These are phyloP conservation scores for Bolboschoenus planiculmis DNA, from an alignment of 176 grass and related monocot genomes.

Conservation along the genomic window DNA sequence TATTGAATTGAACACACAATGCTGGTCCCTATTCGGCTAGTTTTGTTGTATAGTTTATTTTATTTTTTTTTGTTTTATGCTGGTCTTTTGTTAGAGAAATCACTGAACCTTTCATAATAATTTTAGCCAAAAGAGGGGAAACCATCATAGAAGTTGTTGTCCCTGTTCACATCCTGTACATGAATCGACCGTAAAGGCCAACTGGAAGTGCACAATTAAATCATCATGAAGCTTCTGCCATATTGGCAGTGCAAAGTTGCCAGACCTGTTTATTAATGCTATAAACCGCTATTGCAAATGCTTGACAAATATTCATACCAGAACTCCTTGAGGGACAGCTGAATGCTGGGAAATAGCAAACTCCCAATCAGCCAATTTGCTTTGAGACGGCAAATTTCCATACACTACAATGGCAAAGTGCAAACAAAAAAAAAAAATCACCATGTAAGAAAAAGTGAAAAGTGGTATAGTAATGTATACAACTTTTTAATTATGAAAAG, in stretches of 20 bases:
- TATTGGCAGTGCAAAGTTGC: neutral
- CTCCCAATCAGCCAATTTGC: constrained; percentile 69
- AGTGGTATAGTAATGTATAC: neutral
- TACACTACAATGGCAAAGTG: constrained; percentile 42
- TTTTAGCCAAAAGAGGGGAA: neutral
- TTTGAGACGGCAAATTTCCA: constrained; percentile 78
- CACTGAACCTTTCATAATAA: neutral
- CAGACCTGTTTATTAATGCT: neutral
- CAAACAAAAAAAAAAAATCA: neutral
- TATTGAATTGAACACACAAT: neutral
- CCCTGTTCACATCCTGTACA: neutral
- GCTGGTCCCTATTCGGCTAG: neutral
- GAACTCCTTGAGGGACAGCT: constrained; percentile 81
- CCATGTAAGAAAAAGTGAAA: neutral
- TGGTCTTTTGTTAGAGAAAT: neutral
- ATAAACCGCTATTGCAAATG: neutral
- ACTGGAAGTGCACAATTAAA: neutral
- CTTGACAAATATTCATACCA: constrained; percentile 34
- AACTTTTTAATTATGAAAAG: neutral
- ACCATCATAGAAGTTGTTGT: neutral
- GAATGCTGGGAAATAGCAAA: constrained; percentile 91
- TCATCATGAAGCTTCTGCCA: neutral
- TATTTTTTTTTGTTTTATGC: neutral
- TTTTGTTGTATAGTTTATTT: neutral
- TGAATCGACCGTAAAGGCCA: neutral